Percentiles rank a stretch among this genome's conserved stretches.
Conservation (phyloP, 2,329 filamentous ascomycete genomes). For the Pestalotiopsis sp. region DNA sequence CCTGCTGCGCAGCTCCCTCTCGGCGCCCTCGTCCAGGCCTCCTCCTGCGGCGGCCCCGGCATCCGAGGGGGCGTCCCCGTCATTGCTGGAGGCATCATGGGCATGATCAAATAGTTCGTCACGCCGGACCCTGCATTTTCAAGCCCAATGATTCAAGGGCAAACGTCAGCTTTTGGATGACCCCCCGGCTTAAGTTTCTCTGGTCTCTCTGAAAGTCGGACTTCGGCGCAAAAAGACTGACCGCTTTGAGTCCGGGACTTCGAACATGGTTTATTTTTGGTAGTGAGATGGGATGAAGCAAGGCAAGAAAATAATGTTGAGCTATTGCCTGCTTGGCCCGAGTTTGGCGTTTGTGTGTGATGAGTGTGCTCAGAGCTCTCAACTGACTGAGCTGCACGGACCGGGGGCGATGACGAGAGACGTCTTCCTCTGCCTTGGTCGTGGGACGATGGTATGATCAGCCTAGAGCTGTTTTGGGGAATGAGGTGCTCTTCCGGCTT, state of each 20-base stretch:
- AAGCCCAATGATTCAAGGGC: conserved; percentile 15
- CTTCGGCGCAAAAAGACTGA: conserved; percentile 28
- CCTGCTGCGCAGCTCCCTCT: conserved; percentile 43
- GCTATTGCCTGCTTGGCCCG: no score
- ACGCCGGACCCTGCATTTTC: conserved; percentile 51
- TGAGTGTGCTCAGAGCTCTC: no score
- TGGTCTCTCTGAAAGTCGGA: neutral
- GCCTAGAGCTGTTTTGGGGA: neutral
- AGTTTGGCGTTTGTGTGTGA: no score
- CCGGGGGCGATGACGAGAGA: neutral
- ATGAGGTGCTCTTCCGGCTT: neutral
- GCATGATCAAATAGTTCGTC: conserved; percentile 51
- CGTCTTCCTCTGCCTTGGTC: no score
- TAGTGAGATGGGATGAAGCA: neutral
- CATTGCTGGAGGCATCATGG: conserved; percentile 17
- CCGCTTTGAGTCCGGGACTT: conserved; percentile 55
- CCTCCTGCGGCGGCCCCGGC: conserved; percentile 26
- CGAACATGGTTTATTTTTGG: conserved; percentile 44
- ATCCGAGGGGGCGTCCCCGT: conserved; percentile 20
- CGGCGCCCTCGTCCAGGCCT: conserved; percentile 32
- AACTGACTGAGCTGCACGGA: no score
- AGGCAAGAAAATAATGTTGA: neutral
- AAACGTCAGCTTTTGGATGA: neutral
- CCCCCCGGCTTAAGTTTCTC: no score
- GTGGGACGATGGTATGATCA: no score